Conservation (phyloP, 2,329 filamentous ascomycete species). For the Apiospora kogelbergensis region DNA sequence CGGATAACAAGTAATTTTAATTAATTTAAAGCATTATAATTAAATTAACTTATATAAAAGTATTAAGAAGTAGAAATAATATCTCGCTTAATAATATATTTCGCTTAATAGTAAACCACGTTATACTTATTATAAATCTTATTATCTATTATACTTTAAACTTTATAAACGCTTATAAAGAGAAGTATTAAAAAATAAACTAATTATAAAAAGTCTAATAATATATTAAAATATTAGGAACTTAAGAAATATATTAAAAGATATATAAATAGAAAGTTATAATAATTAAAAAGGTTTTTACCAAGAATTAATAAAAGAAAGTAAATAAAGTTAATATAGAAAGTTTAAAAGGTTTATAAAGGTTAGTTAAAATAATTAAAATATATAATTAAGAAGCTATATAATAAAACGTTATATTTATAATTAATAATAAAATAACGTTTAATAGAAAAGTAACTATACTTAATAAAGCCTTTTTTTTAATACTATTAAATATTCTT, state of each 20-base stretch:
- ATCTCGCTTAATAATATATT: too few species aligned
- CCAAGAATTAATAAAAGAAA: background rate
- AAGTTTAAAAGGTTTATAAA: background rate
- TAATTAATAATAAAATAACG: background rate
- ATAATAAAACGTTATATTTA: background rate
- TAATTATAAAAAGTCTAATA: background rate
- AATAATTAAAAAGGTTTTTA: background rate
- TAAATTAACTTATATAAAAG: too few species aligned
- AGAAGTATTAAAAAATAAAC: background rate
- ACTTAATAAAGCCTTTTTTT: too few species aligned
- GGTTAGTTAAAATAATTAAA: background rate
- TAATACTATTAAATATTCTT: too few species aligned
- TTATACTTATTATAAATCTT: too few species aligned
- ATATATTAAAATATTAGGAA: background rate
- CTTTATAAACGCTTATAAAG: background rate
- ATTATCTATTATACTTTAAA: background rate
- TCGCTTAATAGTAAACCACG: too few species aligned
- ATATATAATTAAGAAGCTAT: background rate
- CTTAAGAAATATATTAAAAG: background rate
- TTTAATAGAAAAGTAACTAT: background rate
- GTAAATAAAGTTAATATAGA: too few species aligned
- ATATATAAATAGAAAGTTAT: background rate
- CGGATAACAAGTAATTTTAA: too few species aligned
- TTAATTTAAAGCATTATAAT: too few species aligned
- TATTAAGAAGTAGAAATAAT: too few species aligned